Percentiles rank a stretch among this genome's conserved stretches.
Conservation (phyloP, 495 filamentous ascomycete genomes). For the Hyaloscypha variabilis region DNA sequence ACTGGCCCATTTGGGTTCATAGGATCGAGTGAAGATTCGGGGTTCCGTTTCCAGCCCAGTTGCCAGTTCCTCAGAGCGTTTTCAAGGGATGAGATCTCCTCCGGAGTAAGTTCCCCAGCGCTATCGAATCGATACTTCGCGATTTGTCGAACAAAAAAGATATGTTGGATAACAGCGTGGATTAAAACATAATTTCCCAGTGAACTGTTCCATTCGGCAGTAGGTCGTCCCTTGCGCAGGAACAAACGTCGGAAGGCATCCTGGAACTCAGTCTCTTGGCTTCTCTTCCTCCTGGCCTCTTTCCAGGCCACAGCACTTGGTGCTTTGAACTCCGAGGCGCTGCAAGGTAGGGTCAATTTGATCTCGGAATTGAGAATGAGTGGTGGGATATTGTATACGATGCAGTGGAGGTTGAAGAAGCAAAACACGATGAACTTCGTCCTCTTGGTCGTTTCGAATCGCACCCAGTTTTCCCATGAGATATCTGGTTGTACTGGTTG, state of each 20-base stretch:
- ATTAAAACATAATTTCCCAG: slow-evolving; percentile 72
- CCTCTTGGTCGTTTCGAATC: slow-evolving; percentile 84
- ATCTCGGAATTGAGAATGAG: slow-evolving; percentile 92
- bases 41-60: slow-evolving; percentile 58
- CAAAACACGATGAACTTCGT: slow-evolving; percentile 89
- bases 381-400: slow-evolving; percentile 87
- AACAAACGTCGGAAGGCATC: slow-evolving; percentile 9
- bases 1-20: slow-evolving; percentile 58
- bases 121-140: slow-evolving; percentile 56
- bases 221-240: slow-evolving; percentile 27
- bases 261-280: slow-evolving; percentile 22
- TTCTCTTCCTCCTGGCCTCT: slow-evolving; percentile 38
- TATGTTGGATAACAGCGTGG: slow-evolving; percentile 68
- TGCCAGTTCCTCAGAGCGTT: slow-evolving; percentile 63
- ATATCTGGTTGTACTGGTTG: slow-evolving; percentile 38
- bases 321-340: slow-evolving; percentile 86
- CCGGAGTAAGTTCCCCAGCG: slow-evolving; percentile 16
- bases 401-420: slow-evolving; percentile 84
- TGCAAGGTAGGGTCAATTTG: slow-evolving; percentile 82
- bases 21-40: slow-evolving; percentile 54
- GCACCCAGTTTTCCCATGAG: slow-evolving; percentile 81
- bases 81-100: slow-evolving; percentile 51
- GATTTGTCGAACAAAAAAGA: slow-evolving; percentile 66
- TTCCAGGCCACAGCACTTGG: slow-evolving; percentile 54
- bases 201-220: slow-evolving; percentile 55